Percentiles rank a stretch among this genome's conserved stretches.
phyloP scores from a whole-genome alignment of 163 green algal species.

The Coccomyxa subellipsoidea region DNA sequence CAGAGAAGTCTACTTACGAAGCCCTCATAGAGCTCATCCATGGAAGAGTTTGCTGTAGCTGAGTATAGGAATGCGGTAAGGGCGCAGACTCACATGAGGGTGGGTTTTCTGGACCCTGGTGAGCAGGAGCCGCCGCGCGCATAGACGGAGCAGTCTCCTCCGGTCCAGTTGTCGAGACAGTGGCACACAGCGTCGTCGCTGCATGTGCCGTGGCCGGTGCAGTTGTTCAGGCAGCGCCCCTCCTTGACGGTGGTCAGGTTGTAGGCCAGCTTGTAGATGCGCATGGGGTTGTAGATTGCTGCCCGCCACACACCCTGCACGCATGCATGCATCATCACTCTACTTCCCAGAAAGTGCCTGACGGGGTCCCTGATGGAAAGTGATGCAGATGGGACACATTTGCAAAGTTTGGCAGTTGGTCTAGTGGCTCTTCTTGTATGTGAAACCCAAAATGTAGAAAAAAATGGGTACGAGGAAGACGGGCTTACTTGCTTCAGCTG shows the following conservation, averaged over 20 bases:
- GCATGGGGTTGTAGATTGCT: slow-evolving; percentile 49
- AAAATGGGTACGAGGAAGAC: background rate
- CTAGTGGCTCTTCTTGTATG: too few relatives aligned
- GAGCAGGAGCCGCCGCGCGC: slow-evolving; percentile 18
- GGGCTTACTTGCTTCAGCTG: slow-evolving; percentile 21
- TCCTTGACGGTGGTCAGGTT: slow-evolving; percentile 37
- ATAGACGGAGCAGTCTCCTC: slow-evolving; percentile 47
- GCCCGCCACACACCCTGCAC: slow-evolving; percentile 28
- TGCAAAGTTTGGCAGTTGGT: too few relatives aligned
- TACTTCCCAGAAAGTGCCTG: too few relatives aligned
- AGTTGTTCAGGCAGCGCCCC: slow-evolving; percentile 47
- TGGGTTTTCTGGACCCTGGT: slow-evolving; percentile 10
- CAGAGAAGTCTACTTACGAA: too few relatives aligned
- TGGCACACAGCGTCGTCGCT: slow-evolving; percentile 36
- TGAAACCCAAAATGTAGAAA: background rate
- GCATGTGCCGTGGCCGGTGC: slow-evolving; percentile 43
- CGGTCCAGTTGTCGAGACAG: slow-evolving; percentile 36
- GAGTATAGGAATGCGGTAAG: too few relatives aligned
- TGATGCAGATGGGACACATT: too few relatives aligned
- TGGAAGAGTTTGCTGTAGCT: too few relatives aligned
- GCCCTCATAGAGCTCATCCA: too few relatives aligned
- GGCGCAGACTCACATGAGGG: slow-evolving; percentile 16
- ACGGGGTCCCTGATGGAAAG: too few relatives aligned
- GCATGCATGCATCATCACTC: background rate
- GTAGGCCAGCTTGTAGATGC: slow-evolving; percentile 29